A percentile compares a stretch with the other conserved stretches of the same genome.
These are phyloP conservation scores for Clarireedia paspali DNA, from an alignment of 2,329 filamentous ascomycete genomes.

Conservation along the genomic window DNA sequence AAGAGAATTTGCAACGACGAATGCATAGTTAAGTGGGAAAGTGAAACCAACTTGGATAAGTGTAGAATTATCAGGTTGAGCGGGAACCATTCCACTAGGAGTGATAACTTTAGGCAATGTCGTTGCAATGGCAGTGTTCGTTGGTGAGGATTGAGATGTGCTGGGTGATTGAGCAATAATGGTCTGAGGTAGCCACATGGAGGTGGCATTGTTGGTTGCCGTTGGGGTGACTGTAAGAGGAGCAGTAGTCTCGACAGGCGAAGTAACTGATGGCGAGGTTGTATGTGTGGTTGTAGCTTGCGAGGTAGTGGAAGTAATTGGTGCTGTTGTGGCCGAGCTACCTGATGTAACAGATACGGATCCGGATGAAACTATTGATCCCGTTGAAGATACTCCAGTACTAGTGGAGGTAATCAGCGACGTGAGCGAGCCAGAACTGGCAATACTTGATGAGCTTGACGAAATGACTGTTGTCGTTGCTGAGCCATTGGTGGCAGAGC, in stretches of 20 bases:
- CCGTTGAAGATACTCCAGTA: slow-evolving; percentile 3
- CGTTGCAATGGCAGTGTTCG: slow-evolving; percentile 21
- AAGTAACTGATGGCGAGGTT: neutral
- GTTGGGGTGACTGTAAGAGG: slow-evolving; percentile 19
- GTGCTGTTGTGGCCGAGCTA: neutral
- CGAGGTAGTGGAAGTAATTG: slow-evolving; percentile 4
- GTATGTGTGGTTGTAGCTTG: slow-evolving; percentile 9
- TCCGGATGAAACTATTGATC: neutral
- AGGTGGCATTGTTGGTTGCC: slow-evolving; percentile 20
- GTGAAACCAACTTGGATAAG: slow-evolving; percentile 81
- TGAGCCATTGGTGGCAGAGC: neutral
- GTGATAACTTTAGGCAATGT: slow-evolving; percentile 25
- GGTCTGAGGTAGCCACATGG: slow-evolving; percentile 19
- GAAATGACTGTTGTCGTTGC: neutral
- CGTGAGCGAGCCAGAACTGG: slow-evolving; percentile 1
- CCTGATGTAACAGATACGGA: slow-evolving; percentile 1
- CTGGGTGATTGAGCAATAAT: slow-evolving; percentile 18
- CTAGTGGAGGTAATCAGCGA: neutral
- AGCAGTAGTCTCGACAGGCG: slow-evolving; percentile 5
- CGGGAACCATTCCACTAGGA: slow-evolving; percentile 19
- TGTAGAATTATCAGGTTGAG: slow-evolving; percentile 46
- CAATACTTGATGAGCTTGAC: neutral
- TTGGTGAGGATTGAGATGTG: slow-evolving; percentile 13
- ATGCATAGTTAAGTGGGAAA: slow-evolving; percentile 73
- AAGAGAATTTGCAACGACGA: slow-evolving; percentile 63